phyloP scores from a whole-genome alignment of 768 basidiomycete species.

The Paxillus ammoniavirescens region DNA sequence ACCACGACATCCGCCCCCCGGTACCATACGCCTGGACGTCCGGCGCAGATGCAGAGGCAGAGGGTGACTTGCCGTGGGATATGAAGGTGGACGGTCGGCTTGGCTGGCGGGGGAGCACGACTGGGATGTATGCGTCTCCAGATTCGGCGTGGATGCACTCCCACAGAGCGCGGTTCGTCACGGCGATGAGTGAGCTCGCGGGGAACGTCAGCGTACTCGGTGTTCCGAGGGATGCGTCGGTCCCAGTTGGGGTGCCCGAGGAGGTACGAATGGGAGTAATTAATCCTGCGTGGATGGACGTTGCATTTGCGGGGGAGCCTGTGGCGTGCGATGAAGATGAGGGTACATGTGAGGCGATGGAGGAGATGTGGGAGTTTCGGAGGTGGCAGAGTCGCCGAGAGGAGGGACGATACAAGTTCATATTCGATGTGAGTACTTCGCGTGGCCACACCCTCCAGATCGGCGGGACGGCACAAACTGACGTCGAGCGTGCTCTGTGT shows the following conservation, averaged over 20 bases:
- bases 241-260: slow-evolving; percentile 35
- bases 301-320: slow-evolving; percentile 52
- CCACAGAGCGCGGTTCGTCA: slow-evolving; percentile 51
- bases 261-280: slow-evolving; percentile 37
- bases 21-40: slow-evolving; percentile 48
- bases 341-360: slow-evolving; percentile 41
- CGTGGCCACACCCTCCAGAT: too few relatives aligned
- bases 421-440: slow-evolving; percentile 48
- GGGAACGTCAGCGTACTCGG: slow-evolving; percentile 39
- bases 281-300: slow-evolving; percentile 58
- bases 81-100: slow-evolving; percentile 59
- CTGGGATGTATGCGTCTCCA: slow-evolving; percentile 51
- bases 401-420: slow-evolving; percentile 60
- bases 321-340: slow-evolving; percentile 36
- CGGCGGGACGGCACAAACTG: not conserved
- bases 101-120: slow-evolving; percentile 74
- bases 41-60: slow-evolving; percentile 36
- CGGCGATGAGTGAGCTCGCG: slow-evolving; percentile 38
- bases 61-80: slow-evolving; percentile 61
- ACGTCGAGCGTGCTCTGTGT: not conserved
- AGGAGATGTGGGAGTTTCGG: slow-evolving; percentile 49
- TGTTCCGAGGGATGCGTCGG: slow-evolving; percentile 26
- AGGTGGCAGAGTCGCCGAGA: slow-evolving; percentile 41
- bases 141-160: slow-evolving; percentile 45
- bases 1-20: slow-evolving; percentile 55